Percentiles rank a stretch among this genome's conserved stretches.
Evolutionary conservation across 805 yeast species (phyloP).

Genomic region (Candida ovalis): DNA sequence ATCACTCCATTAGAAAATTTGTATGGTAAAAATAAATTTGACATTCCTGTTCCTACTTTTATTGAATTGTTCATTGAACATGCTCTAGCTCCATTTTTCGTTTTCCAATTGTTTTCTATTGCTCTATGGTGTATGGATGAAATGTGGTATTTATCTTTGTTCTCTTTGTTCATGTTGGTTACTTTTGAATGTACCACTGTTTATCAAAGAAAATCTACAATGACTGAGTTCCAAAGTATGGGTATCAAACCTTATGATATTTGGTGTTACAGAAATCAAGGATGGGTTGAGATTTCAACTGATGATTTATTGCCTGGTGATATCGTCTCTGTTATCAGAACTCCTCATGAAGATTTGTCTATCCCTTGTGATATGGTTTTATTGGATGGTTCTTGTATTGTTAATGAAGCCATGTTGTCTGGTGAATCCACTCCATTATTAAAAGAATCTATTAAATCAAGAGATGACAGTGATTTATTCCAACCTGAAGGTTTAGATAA

Average conservation of each 20-base stretch:
- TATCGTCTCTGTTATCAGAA: constrained; percentile 79
- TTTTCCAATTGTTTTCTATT: constrained; percentile 93
- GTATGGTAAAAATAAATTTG: constrained; percentile 85
- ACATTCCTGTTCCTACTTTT: constrained; percentile 93
- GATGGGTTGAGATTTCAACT: constrained; percentile 70
- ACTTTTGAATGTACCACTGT: constrained; percentile 93
- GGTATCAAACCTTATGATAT: constrained; percentile 88
- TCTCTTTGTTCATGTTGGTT: constrained; percentile 87
- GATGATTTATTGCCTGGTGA: constrained; percentile 88
- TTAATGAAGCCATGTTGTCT: constrained; percentile 97
- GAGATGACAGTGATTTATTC: constrained; percentile 67
- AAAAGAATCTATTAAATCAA: constrained; percentile 83
- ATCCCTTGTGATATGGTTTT: constrained; percentile 90
- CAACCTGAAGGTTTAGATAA: constrained; percentile 83
- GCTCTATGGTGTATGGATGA: constrained; percentile 96
- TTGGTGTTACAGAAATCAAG: constrained; percentile 62
- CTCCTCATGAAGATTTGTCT: constrained; percentile 80
- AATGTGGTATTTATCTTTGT: constrained; percentile 91
- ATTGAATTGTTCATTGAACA: constrained; percentile 90
- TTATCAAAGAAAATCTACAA: constrained; percentile 90
- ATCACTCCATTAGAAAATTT: constrained; percentile 42
- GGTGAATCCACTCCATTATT: constrained; percentile 97
- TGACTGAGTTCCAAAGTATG: constrained; percentile 95
- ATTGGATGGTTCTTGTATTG: constrained; percentile 87
- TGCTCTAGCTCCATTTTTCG: constrained; percentile 97